Percentiles rank a stretch among this genome's conserved stretches.
These are phyloP conservation scores for Yamadazyma dushanensis DNA, from an alignment of 1,139 yeast genomes.

Conservation along the genomic window DNA sequence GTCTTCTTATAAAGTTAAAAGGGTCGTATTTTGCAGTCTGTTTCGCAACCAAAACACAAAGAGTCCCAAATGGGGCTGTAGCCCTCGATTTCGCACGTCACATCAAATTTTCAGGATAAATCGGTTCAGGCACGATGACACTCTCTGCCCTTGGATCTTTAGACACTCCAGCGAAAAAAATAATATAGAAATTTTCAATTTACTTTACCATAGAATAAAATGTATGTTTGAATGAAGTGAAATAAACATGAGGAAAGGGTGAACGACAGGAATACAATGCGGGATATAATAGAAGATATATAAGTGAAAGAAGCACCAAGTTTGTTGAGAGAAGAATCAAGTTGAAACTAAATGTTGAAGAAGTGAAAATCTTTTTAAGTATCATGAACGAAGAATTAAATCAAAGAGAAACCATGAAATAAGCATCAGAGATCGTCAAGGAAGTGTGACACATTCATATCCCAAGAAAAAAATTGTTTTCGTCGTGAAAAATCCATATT, in stretches of 20 bases:
- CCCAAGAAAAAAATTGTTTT: background rate
- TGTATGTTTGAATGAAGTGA: conserved; percentile 8
- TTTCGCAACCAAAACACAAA: no score
- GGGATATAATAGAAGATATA: background rate
- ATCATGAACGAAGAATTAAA: background rate
- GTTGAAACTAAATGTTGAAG: background rate
- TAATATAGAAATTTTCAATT: conserved; percentile 6
- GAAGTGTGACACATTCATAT: no score
- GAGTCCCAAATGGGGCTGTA: no score
- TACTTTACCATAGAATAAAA: conserved; percentile 11
- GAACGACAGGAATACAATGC: background rate
- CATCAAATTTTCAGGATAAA: background rate
- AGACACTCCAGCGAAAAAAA: conserved; percentile 3
- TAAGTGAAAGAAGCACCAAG: no score
- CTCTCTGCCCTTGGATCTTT: background rate
- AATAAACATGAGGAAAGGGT: background rate
- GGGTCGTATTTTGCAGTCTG: no score
- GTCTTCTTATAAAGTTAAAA: no score
- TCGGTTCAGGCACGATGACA: no score
- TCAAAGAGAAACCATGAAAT: no score
- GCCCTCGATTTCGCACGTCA: conserved; percentile 2
- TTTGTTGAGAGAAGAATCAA: no score
- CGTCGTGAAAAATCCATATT: background rate
- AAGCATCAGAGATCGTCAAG: no score
- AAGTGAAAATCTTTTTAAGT: conserved; percentile 3